Evolutionary conservation across 805 yeast species (phyloP).

Genomic region (Starmerella riodocensis): DNA sequence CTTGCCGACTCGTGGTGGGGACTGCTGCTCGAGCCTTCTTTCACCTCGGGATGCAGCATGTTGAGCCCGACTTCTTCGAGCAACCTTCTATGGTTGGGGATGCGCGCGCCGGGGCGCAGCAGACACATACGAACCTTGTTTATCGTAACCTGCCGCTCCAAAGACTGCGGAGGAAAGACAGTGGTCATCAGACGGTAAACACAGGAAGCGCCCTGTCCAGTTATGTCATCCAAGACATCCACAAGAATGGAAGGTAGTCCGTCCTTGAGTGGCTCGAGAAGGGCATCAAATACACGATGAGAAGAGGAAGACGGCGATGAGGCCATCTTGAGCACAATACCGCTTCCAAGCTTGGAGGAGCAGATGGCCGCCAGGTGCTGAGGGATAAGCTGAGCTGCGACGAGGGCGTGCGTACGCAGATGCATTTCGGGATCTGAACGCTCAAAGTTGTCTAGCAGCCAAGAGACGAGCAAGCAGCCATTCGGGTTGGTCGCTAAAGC

Average conservation of each 20-base stretch:
- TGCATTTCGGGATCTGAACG: slow-evolving; percentile 30
- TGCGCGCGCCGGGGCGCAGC: slow-evolving; percentile 34
- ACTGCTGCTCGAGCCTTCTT: background rate
- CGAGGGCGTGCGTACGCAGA: slow-evolving; percentile 35
- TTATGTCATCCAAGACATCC: slow-evolving; percentile 49
- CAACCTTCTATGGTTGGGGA: slow-evolving; percentile 67
- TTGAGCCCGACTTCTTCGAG: slow-evolving; percentile 81
- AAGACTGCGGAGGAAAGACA: slow-evolving; percentile 44
- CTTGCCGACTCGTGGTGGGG: background rate
- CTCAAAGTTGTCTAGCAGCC: slow-evolving; percentile 74
- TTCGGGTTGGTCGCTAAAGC: slow-evolving; percentile 71
- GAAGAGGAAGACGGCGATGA: slow-evolving; percentile 30
- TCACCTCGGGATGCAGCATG: slow-evolving; percentile 8
- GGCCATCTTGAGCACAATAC: slow-evolving; percentile 64
- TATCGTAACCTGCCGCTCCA: slow-evolving; percentile 43
- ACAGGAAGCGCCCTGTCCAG: slow-evolving; percentile 57
- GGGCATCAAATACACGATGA: slow-evolving; percentile 40
- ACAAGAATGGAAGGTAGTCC: slow-evolving; percentile 37
- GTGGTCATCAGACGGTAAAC: slow-evolving; percentile 66
- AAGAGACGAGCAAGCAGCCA: slow-evolving; percentile 78
- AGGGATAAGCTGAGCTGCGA: slow-evolving; percentile 51
- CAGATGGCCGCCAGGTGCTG: slow-evolving; percentile 46
- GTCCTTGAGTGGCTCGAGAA: slow-evolving; percentile 36
- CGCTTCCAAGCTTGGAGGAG: slow-evolving; percentile 70
- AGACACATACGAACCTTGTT: slow-evolving; percentile 51